These are phyloP conservation scores for Cryptococcus amylolentus DNA, from an alignment of 1,284 basidiomycete species.

Conservation along the genomic window DNA sequence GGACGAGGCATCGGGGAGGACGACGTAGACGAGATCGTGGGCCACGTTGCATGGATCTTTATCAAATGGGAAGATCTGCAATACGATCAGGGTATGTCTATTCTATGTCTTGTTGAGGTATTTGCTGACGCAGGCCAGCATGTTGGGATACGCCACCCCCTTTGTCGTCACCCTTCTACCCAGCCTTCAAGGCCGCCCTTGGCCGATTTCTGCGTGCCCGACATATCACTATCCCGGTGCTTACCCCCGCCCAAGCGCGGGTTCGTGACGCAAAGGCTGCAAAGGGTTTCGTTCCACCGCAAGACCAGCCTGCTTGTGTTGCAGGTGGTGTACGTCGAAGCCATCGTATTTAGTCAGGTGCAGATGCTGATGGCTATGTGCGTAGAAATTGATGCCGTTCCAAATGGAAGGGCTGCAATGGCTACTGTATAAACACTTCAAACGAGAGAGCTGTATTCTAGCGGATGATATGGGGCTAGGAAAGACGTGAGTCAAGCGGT, in stretches of 20 bases:
- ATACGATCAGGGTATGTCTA: constrained; percentile 72
- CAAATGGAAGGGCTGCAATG: constrained; percentile 93
- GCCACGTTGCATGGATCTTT: constrained; percentile 40
- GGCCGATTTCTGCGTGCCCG: constrained; percentile 62
- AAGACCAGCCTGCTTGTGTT: constrained; percentile 50
- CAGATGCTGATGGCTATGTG: not conserved
- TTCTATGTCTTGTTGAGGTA: not conserved
- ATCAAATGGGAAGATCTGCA: constrained; percentile 86
- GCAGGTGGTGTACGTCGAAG: constrained; percentile 38
- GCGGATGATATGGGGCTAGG: constrained; percentile 94
- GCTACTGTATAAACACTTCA: constrained; percentile 86
- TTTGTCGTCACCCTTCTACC: constrained; percentile 50
- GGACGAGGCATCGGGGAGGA: constrained; percentile 53
- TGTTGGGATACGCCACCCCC: constrained; percentile 83
- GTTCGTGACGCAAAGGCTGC: constrained; percentile 37
- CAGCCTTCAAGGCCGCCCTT: constrained; percentile 65
- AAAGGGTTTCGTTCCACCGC: constrained; percentile 34
- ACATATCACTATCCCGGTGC: constrained; percentile 59
- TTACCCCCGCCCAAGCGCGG: constrained; percentile 36
- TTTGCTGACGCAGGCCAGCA: constrained; percentile 52
- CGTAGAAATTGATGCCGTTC: constrained; percentile 73
- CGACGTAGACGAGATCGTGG: constrained; percentile 58
- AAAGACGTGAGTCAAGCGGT: constrained; percentile 39
- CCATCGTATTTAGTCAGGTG: not conserved
- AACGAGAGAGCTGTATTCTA: constrained; percentile 81